These are phyloP conservation scores for Hepatocystis sp. DNA, from an alignment of 169 alveolate genomes.

Conservation along the genomic window DNA sequence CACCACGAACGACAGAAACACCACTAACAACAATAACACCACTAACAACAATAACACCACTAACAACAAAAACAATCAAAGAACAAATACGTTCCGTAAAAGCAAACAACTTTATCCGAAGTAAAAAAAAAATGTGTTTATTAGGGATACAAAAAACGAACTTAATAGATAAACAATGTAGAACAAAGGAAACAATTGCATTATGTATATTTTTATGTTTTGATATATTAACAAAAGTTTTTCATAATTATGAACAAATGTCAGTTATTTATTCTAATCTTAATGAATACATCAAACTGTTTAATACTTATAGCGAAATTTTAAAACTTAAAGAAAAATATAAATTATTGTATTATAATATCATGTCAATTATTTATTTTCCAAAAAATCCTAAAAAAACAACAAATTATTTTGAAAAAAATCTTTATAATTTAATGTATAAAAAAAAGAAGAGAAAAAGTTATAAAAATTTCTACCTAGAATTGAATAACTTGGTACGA, in stretches of 20 bases:
- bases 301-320: slow-evolving; percentile 19
- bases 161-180: slow-evolving; percentile 23
- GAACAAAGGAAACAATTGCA: slow-evolving; percentile 11
- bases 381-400: slow-evolving; percentile 56
- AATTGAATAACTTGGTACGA: slow-evolving; percentile 27
- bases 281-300: slow-evolving; percentile 38
- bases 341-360: slow-evolving; percentile 37
- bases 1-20: too few species aligned
- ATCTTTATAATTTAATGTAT: slow-evolving; percentile 55
- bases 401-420: slow-evolving; percentile 61
- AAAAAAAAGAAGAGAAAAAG: slow-evolving; percentile 44
- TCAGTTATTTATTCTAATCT: slow-evolving; percentile 15
- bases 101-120: neutral
- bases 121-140: slow-evolving; percentile 13
- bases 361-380: slow-evolving; percentile 27
- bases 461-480: slow-evolving; percentile 20
- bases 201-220: slow-evolving; percentile 16
- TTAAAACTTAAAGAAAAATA: slow-evolving; percentile 12
- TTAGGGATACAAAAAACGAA: slow-evolving; percentile 44
- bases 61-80: too few species aligned
- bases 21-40: too few species aligned
- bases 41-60: too few species aligned
- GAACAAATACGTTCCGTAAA: too few species aligned
- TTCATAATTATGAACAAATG: slow-evolving; percentile 31
- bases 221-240: slow-evolving; percentile 19